phyloP scores from a whole-genome alignment of 2,329 filamentous ascomycete species.

The Lojkania enalia region DNA sequence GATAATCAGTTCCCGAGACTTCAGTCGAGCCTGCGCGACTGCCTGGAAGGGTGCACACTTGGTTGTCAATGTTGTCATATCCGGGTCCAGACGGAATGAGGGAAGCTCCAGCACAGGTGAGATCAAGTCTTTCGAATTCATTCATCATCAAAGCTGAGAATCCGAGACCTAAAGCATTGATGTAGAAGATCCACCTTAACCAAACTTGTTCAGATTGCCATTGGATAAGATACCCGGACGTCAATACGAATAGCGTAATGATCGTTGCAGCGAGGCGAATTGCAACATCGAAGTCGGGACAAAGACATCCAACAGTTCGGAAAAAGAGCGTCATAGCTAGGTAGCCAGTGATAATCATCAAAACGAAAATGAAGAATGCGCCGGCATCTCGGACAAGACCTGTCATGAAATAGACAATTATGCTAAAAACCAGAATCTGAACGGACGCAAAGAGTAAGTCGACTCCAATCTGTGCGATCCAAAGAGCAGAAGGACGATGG shows the following conservation, averaged over 20 bases:
- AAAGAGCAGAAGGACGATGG: constrained; percentile 78
- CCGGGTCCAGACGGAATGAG: constrained; percentile 71
- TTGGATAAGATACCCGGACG: constrained; percentile 82
- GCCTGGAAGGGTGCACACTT: constrained; percentile 80
- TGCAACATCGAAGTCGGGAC: constrained; percentile 81
- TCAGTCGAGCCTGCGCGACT: constrained; percentile 65
- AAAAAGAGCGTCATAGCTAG: constrained; percentile 52
- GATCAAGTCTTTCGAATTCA: constrained; percentile 71
- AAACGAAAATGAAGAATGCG: constrained; percentile 53
- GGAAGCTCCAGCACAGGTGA: constrained; percentile 69
- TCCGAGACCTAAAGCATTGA: constrained; percentile 75
- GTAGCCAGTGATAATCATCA: constrained; percentile 49
- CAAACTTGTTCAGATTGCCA: constrained; percentile 75
- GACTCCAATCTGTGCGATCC: constrained; percentile 80
- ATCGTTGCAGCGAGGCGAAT: constrained; percentile 77
- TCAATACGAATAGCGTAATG: constrained; percentile 80
- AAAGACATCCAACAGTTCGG: constrained; percentile 62
- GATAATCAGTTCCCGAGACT: constrained; percentile 70
- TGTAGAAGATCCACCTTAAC: constrained; percentile 82
- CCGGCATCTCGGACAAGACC: constrained; percentile 51
- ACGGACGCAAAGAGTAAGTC: constrained; percentile 72
- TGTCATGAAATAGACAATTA: constrained; percentile 57
- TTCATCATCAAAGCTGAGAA: constrained; percentile 85
- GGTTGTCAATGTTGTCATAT: constrained; percentile 72
- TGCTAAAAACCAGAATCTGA: constrained; percentile 61